Evolutionary conservation across 2,329 filamentous ascomycete genomes (phyloP), one percentile per base, ranked within the genome.

Genomic region (Fusarium dimerum): DNA sequence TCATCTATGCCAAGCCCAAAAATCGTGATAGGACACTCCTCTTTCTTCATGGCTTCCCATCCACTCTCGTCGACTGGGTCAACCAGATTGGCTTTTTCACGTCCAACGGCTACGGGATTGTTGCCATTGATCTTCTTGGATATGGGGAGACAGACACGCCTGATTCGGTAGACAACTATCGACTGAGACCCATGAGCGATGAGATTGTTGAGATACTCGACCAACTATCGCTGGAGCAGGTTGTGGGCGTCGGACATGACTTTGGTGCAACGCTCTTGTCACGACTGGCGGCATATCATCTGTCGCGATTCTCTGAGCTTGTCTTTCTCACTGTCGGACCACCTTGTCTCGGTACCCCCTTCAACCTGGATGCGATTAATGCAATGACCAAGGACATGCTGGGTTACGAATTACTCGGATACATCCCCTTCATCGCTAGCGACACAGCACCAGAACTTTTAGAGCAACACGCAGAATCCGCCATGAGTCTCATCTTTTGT

Each of bases 1-100:
- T 72, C 55, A 54, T 71, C 26, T 58, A 65, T 45, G 60, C 65
- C 4, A 61, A 56, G 5, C 41, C 61, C 4, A 53, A 47, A 1
- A 26, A 54, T 1, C 47, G 41, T 7, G 50, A 60, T 8, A 56
- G 65, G 5, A 77, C 75, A 0, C 61, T 80, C 5, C 64, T 81
- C 13, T 68, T 81, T 49, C 67, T 80, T 12, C 78, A 80, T 55
- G 77, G 78, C 34, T 78, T 78, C 45, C 77, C 78, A 29, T 78
- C 76, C 5, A 74, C 73, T 36, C 66, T 70, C 12, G 64, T 69
- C 34, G 77, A 80, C 64, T 81, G 76, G 73, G 51, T 64, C 4
- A 59, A 67, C 48, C 74, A 78, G 49, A 64, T 76, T 5, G 39
- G 50, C 0, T 55, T 68, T 49, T 70, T 79, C 45, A 56, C 63